phyloP scores from a whole-genome alignment of 73 alveolate genomes.

The Tetrahymena malaccensis region DNA sequence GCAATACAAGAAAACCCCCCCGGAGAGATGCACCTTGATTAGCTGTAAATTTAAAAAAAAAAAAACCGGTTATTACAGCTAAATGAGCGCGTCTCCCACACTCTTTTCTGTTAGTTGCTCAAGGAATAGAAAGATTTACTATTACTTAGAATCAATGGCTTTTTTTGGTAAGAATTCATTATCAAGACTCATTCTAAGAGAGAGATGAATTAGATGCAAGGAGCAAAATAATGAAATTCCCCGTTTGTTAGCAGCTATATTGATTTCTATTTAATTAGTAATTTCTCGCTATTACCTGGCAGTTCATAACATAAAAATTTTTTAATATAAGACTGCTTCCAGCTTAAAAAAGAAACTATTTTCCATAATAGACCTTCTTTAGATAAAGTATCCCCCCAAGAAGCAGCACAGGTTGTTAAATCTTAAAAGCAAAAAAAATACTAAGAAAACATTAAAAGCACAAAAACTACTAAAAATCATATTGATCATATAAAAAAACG shows the following conservation, averaged over 20 bases:
- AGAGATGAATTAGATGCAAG: background rate
- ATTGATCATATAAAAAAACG: background rate
- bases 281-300: background rate
- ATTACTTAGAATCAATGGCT: background rate
- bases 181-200: background rate
- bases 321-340: background rate
- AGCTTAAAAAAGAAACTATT: background rate
- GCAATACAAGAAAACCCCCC: background rate
- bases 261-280: background rate
- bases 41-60: background rate
- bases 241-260: background rate
- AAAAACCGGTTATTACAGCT: background rate
- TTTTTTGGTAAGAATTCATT: background rate
- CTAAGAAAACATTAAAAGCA: background rate
- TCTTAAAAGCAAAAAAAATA: background rate
- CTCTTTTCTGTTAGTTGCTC: slow-evolving; percentile 1
- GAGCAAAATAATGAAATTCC: background rate
- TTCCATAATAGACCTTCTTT: background rate
- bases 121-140: background rate
- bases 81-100: slow-evolving; percentile 1
- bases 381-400: background rate
- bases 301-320: background rate
- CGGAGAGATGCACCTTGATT: background rate
- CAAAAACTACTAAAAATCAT: background rate
- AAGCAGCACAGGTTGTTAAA: background rate